Base-by-base conservation (phyloP, 1,284 basidiomycete species). In the Moesziomyces sp. region DNA sequence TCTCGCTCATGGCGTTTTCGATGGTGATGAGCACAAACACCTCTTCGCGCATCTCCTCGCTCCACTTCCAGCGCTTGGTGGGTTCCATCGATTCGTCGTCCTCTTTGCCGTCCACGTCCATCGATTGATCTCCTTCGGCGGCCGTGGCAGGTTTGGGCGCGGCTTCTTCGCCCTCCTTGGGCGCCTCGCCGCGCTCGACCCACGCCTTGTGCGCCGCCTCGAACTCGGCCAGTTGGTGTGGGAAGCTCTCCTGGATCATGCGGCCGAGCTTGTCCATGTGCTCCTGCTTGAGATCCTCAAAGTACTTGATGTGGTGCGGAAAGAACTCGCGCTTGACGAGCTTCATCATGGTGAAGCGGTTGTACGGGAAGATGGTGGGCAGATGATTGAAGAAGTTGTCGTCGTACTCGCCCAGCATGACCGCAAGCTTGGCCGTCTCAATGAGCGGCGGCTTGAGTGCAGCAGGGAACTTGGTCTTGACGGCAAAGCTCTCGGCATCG, bases 381-480 rank as follows among this genome's bases (percentile, higher is more conserved):
- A 97, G 91, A 42, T 91, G 87, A 79, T 90, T 91, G 86, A 96
- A 96, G 83, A 95, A 96, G 80, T 92, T 90, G 21, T 95, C 93
- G 78, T 93, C 91, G 85, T 94, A 96, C 83, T 95, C 92, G 83
- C 90, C 92, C 40, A 93, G 87, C 54, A 89, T 87, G 77, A 96
- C 90, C 0, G 95, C 95, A 53, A 91, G 87, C 52, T 92, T 85
- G 1, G 93, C 92, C 38, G 93, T 88, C 34, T 89, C 85, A 34
- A 88, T 86, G 7, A 97, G 88, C 5, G 89, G 80, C 0, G 91
- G 91, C 77, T 93, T 94, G 78, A 98, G 86, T 5, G 86, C 81
- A 0, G 91, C 90, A 7, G 94, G 94, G 86, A 97, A 97, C 84
- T 94, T 96, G 80, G 90, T 90, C 86, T 92, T 93, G 62, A 80